phyloP scores from a whole-genome alignment of 441 rosid species.

The Erodium moschatum region DNA sequence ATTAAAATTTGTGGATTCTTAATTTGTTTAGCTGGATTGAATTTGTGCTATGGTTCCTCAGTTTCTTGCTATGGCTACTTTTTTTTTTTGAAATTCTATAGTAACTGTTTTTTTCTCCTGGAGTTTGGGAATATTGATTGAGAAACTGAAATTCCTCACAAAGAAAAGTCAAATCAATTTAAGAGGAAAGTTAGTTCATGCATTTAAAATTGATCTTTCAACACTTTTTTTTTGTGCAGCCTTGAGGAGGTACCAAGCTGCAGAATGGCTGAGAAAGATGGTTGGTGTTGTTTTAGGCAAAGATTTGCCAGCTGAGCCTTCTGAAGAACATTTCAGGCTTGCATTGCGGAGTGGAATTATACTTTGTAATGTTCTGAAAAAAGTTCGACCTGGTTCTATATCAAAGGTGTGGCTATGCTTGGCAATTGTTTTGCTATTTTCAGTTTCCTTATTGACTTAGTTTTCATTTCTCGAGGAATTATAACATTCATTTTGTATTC shows the following conservation, averaged over 20 bases:
- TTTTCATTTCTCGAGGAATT: neutral
- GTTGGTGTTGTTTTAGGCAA: slow-evolving; percentile 47
- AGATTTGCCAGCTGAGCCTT: slow-evolving; percentile 60
- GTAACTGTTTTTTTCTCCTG: too few species aligned
- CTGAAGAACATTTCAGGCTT: slow-evolving; percentile 64
- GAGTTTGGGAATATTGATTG: too few species aligned
- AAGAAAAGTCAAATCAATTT: neutral
- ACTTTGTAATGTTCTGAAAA: slow-evolving; percentile 58
- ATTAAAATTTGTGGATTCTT: neutral
- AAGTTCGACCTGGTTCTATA: slow-evolving; percentile 50
- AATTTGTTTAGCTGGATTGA: neutral
- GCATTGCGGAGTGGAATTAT: slow-evolving; percentile 57
- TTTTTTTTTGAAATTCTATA: too few species aligned
- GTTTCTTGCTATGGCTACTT: neutral
- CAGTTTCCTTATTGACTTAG: slow-evolving; percentile 2
- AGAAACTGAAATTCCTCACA: neutral
- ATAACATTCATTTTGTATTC: slow-evolving; percentile 8
- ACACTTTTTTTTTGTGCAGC: slow-evolving; percentile 30
- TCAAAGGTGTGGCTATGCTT: slow-evolving; percentile 33
- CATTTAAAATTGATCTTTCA: neutral
- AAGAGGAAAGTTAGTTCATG: neutral
- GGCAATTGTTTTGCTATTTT: slow-evolving; percentile 4
- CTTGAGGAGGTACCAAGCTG: slow-evolving; percentile 53
- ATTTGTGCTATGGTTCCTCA: slow-evolving; percentile 1
- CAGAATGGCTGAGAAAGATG: slow-evolving; percentile 50